Evolutionary conservation across 2,329 filamentous ascomycete genomes (phyloP), one percentile per base, ranked within the genome.

Genomic region (Diaporthe velutina): DNA sequence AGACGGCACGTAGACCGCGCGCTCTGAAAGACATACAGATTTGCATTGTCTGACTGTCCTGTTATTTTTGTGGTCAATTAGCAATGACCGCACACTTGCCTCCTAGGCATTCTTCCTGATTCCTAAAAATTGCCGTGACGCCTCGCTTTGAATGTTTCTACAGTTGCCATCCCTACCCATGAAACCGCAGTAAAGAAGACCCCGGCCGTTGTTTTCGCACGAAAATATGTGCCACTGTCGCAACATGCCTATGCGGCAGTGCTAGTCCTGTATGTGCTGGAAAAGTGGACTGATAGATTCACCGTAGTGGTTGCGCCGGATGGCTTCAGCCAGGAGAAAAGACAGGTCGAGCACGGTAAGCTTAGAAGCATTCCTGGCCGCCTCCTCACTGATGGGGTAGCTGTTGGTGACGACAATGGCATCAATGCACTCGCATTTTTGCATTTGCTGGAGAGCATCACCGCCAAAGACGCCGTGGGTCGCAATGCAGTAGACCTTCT

Each of bases 321-420:
- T 98, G 68, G 96, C 95, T 85, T 99, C 97, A 6, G 95, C 91
- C 54, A 99, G 88, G 70, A 99, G 87, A 81, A 93, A 94, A 35
- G 96, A 97, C 22, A 99, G 90, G 80, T 98, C 96, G 74, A 99
- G 90, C 45, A 98, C 90, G 73, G 97, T 92, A 80, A 99, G 89
- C 88, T 99, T 99, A 85, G 90, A 93, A 70, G 91, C 92, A 74
- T 90, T 90, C 78, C 88, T 90, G 45, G 91, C 88, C 83, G 93
- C 93, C 77, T 94, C 91, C 74, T 93, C 91, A 30, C 92, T 90
- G 77, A 99, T 97, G 3, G 97, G 97, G 83, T 98, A 98, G 73
- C 96, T 97, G 86, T 99, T 98, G 45, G 97, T 99, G 80, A 98
- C 96, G 72, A 99, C 92, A 79, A 99, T 96, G 79, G 93, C 90